These are phyloP conservation scores for Rhodamnia rubescens DNA, from an alignment of 345 rosid genomes.

Conservation along the genomic window DNA sequence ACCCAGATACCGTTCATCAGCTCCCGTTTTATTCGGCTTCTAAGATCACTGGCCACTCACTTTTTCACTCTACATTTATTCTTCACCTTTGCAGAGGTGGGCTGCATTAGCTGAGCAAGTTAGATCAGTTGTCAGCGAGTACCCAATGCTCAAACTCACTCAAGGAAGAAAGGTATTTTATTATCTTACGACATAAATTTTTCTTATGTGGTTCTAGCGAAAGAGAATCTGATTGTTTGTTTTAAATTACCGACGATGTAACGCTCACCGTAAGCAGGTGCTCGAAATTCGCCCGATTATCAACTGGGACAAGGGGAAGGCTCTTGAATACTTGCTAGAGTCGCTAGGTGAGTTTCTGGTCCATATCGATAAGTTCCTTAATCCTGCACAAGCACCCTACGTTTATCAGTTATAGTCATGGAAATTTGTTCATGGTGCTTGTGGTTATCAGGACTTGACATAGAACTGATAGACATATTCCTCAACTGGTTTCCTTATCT, in stretches of 20 bases:
- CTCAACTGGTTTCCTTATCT: background rate
- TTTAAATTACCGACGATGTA: background rate
- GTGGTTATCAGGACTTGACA: background rate
- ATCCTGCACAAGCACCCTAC: background rate
- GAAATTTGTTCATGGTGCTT: background rate
- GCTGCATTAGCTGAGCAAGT: conserved; percentile 54
- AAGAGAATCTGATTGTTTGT: background rate
- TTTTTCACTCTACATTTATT: background rate
- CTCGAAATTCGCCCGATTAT: conserved; percentile 86
- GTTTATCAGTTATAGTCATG: background rate
- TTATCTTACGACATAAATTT: background rate
- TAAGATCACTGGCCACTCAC: background rate
- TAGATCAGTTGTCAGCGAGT: conserved; percentile 36
- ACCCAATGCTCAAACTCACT: conserved; percentile 61
- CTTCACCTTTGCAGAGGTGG: conserved; percentile 49
- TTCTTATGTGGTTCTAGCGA: background rate
- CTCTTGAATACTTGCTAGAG: conserved; percentile 74
- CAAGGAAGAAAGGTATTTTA: conserved; percentile 73
- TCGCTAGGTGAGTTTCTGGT: conserved; percentile 43
- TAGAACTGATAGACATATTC: background rate
- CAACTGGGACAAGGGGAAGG: conserved; percentile 98
- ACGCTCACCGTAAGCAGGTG: conserved; percentile 19
- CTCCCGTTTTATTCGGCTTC: background rate
- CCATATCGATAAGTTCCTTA: background rate
- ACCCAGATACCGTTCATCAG: background rate